Evolutionary conservation across 129 eudicot genomes (phyloP), one percentile per base, ranked within the genome.

Genomic region (Artemisia annua): DNA sequence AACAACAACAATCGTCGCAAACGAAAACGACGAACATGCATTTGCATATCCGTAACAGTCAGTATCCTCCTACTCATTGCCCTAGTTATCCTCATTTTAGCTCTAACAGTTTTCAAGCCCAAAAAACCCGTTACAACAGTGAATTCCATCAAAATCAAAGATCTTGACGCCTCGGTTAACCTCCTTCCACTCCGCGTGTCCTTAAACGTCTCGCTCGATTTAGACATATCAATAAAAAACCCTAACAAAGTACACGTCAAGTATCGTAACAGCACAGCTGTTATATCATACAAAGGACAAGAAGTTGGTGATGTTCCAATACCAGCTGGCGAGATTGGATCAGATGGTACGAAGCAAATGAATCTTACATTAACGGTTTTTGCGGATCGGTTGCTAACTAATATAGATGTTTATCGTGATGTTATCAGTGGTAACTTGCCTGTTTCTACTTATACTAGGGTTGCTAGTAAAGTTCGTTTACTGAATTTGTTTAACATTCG

Each of bases 61-160:
- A 73, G 74, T 1, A 16, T 54, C 7, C n/a, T 87, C 4, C 50
- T 87, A 2, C 7, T 35, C 24, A 48, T 90, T 2, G 84, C 39
- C 7, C n/a, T 89, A n/a, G 48, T 85, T 19, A 22, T 85, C 22
- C 71, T 83, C 3, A 76, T 92, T 18, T 69, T 89, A 3, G 91
- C 85, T 20, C 71, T 89, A 64, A 89, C 98, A 7, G 90, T 93
- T 20, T 89, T 89, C 86, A 89, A 87, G 69, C 64, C 90, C 51
- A 87, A 80, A 32, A 84, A 72, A 15, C 89, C 96, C 16, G 59
- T 79, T 7, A 84, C 87, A 61, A 44, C 83, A 76, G 83, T 93
- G 14, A 71, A 86, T 61, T 78, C 88, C 57, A 62, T 87, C 5
- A 14, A 90, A 3, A 67, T 87, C 19, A 8, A 59, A 0, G 76